These are phyloP conservation scores for Hanseniaspora thailandica DNA, from an alignment of 805 yeast genomes.

Conservation along the genomic window DNA sequence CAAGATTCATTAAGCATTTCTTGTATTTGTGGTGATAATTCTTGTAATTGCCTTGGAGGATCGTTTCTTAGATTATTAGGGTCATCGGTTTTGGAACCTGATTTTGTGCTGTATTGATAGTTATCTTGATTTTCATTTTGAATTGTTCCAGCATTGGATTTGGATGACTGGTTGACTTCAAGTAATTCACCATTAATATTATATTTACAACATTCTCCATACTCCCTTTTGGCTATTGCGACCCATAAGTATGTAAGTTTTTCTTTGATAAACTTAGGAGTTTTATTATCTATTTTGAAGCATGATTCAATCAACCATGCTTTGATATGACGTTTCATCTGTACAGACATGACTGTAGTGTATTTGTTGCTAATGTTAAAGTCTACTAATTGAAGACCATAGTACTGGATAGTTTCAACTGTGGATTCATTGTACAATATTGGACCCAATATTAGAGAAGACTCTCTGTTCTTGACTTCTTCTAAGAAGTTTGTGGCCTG, in stretches of 20 bases:
- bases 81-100: slow-evolving; percentile 19
- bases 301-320: slow-evolving; percentile 78
- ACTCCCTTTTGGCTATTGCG: slow-evolving; percentile 72
- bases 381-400: slow-evolving; percentile 71
- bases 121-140: slow-evolving; percentile 2
- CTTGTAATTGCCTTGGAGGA: slow-evolving; percentile 4
- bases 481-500: slow-evolving; percentile 62
- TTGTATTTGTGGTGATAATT: slow-evolving; percentile 6
- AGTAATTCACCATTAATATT: slow-evolving; percentile 11
- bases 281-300: slow-evolving; percentile 43
- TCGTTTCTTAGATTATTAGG: slow-evolving; percentile 9
- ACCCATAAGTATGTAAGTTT: slow-evolving; percentile 88
- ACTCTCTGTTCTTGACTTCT: slow-evolving; percentile 65
- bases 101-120: slow-evolving; percentile 15
- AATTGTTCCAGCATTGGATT: background rate
- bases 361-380: slow-evolving; percentile 43
- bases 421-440: slow-evolving; percentile 55
- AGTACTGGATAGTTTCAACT: slow-evolving; percentile 71
- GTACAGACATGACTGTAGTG: background rate
- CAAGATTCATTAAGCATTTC: slow-evolving; percentile 56
- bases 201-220: slow-evolving; percentile 65
- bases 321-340: slow-evolving; percentile 50
- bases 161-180: slow-evolving; percentile 8
- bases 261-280: slow-evolving; percentile 83
- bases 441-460: slow-evolving; percentile 62